Evolutionary conservation across 2,329 filamentous ascomycete species (phyloP), one percentile per base, ranked within the genome.

Genomic region (Botrytis squamosa): DNA sequence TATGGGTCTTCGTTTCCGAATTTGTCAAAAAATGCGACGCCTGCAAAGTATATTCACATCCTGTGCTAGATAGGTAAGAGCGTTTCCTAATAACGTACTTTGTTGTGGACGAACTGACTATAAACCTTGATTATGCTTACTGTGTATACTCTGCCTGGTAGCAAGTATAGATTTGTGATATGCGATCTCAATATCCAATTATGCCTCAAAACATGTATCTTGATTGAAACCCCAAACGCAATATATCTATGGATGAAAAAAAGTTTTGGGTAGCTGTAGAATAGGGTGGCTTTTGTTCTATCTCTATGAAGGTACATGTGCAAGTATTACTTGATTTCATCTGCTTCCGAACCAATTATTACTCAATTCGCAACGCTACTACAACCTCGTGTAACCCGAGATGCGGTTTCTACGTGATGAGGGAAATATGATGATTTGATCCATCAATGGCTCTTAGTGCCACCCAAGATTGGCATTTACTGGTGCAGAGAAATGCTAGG

Each of bases 71-170:
- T 29, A 57, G 14, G 3, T 3, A 57, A 57, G 7, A 16, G 14
- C n/a, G 14, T 18, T 29, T 14, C 0, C 25, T 3, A 14, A 18
- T 2, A 0, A 8, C 12, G 6, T 18, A 18, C n/a, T 29, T 29
- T 1, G 3, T 55, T 29, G 9, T 9, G n/a, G 8, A 18, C 1
- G 3, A 55, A 16, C 3, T 5, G 9, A 52, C 9, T 3, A 52
- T 52, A 2, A 25, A 3, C 22, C 9, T 6, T 12, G 10, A 9
- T 9, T 9, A 25, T 1, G 3, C 0, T 25, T 52, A 25, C 9
- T 44, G 42, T 20, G 1, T 20, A 10, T 60, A 12, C 7, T 6
- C 18, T 16, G 9, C 2, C 25, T 42, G 25, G 18, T 25, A 63
- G 38, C 25, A 2, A 25, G 25, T 29, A 42, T 0, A 63, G 22